These are phyloP conservation scores for Ophioceras dolichostomum DNA, from an alignment of 2,329 filamentous ascomycete genomes.

Conservation along the genomic window DNA sequence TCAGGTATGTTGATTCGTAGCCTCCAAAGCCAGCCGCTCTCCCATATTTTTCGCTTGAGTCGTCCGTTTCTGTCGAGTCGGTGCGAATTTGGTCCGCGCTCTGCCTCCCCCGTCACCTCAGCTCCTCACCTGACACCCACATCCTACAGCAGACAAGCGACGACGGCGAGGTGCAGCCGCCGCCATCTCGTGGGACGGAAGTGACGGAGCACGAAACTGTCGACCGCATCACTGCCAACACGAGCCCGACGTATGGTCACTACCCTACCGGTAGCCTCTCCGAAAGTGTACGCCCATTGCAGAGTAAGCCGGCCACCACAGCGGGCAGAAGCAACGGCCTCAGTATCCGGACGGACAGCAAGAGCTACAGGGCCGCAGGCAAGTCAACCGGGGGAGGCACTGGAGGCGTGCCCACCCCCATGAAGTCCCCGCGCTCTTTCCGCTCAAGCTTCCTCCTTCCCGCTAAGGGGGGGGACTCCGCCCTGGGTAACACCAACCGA, in stretches of 20 bases:
- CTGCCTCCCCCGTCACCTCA: no score
- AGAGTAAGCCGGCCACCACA: constrained; percentile 29
- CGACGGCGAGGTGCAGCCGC: constrained; percentile 42
- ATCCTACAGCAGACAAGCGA: constrained; percentile 19
- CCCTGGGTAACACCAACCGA: constrained; percentile 35
- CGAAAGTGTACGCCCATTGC: constrained; percentile 70
- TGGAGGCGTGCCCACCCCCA: constrained; percentile 39
- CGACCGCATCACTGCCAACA: constrained; percentile 61
- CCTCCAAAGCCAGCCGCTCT: no score
- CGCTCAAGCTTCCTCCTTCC: constrained; percentile 62
- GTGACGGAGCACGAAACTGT: constrained; percentile 62
- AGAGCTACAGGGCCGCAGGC: constrained; percentile 44
- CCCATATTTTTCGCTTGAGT: no score
- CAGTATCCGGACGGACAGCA: constrained; percentile 48
- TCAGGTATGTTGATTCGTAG: no score
- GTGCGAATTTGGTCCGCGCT: no score
- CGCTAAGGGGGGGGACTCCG: constrained; percentile 27
- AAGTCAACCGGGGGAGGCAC: constrained; percentile 18
- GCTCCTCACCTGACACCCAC: no score
- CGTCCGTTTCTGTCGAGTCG: no score
- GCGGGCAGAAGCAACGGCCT: constrained; percentile 25
- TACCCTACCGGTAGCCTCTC: constrained; percentile 49
- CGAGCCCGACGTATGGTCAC: constrained; percentile 55
- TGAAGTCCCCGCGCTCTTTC: constrained; percentile 65
- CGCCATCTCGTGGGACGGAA: constrained; percentile 69